Evolutionary conservation across 306 rosid species (phyloP).

Genomic region (Cucumis cinereus): DNA sequence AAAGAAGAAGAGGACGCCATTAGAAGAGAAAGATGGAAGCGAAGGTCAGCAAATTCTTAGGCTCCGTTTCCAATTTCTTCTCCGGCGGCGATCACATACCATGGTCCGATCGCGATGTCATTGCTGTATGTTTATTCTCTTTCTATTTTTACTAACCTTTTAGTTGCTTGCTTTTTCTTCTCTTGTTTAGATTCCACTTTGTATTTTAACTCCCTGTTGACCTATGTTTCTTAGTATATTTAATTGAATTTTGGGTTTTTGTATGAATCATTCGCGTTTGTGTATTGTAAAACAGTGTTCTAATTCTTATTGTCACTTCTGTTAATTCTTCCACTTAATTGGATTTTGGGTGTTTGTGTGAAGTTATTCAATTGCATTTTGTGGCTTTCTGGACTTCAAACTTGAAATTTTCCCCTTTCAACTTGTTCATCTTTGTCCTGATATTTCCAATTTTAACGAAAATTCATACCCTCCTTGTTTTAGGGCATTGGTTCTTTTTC

Average conservation of each 20-base stretch:
- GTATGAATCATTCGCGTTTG: not conserved
- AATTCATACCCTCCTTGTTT: not conserved
- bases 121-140: conserved; percentile 27
- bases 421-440: not conserved
- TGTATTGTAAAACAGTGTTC: not conserved
- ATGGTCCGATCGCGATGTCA: conserved; percentile 58
- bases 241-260: not conserved
- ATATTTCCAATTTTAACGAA: not conserved
- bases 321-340: not conserved
- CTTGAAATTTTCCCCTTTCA: not conserved
- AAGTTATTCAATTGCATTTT: not conserved
- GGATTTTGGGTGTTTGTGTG: not conserved
- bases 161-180: not conserved
- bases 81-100: conserved; percentile 64
- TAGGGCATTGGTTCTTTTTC: not conserved
- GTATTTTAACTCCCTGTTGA: not conserved
- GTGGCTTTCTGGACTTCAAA: not conserved
- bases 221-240: not conserved
- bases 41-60: conserved; percentile 45
- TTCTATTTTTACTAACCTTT: not conserved
- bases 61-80: conserved; percentile 59
- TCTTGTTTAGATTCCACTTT: not conserved
- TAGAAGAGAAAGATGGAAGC: conserved; percentile 28
- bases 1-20: not conserved
- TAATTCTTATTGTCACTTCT: not conserved